A percentile compares a stretch with the other conserved stretches of the same genome.
These are phyloP conservation scores for Dianthus caryophyllus DNA, from an alignment of 148 eudicot species.

Conservation along the genomic window DNA sequence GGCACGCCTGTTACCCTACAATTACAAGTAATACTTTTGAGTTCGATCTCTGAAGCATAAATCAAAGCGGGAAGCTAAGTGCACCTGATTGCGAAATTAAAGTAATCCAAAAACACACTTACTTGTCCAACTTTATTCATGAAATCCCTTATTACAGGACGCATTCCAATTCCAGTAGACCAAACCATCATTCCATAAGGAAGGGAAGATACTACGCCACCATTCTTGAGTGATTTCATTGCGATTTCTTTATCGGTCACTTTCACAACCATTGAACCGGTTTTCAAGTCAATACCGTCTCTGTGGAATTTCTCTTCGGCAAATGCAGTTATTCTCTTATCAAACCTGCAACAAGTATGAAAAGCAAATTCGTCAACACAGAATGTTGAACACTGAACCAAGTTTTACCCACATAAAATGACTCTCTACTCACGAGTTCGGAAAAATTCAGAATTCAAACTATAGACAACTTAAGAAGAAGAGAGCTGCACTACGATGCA, in stretches of 20 bases:
- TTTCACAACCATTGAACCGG: constrained; percentile 61
- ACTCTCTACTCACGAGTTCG: too few species aligned
- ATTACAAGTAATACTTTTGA: neutral
- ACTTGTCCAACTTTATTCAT: constrained; percentile 54
- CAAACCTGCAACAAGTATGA: constrained; percentile 50
- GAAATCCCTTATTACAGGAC: constrained; percentile 57
- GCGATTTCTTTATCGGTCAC: constrained; percentile 59
- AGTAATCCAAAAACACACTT: constrained; percentile 9
- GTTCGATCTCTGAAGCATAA: neutral
- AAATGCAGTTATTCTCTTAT: constrained; percentile 69
- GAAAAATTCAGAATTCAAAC: too few species aligned
- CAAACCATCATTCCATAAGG: constrained; percentile 71
- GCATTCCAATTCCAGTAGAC: constrained; percentile 76
- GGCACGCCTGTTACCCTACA: constrained; percentile 61
- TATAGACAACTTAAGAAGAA: too few species aligned
- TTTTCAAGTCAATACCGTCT: constrained; percentile 58
- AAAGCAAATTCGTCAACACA: neutral
- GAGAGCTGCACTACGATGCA: too few species aligned
- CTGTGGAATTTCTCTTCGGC: constrained; percentile 68
- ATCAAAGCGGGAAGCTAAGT: constrained; percentile 4
- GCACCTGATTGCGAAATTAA: constrained; percentile 4
- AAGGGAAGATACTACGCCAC: constrained; percentile 38
- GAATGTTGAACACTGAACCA: neutral
- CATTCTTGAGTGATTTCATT: constrained; percentile 47
- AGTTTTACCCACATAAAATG: neutral